Conservation (phyloP, 176 grass and related monocot species). For the Alopecurus myosuroides region DNA sequence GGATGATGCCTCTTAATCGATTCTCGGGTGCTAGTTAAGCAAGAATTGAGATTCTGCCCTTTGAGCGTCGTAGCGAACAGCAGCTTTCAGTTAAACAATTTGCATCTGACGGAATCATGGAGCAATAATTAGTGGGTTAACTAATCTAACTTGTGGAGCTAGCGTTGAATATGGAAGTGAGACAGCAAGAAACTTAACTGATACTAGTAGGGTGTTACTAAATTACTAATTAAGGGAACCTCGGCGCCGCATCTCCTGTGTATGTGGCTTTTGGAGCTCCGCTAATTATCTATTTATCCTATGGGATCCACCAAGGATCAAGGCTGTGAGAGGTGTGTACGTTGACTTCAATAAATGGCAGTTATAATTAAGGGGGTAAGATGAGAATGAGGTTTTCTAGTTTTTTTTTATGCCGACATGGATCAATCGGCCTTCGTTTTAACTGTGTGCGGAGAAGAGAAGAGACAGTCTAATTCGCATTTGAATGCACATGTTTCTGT, state of each 20-base stretch:
- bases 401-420: background rate
- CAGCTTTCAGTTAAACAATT: background rate
- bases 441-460: background rate
- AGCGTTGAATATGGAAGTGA: background rate
- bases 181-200: background rate
- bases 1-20: background rate
- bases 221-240: slow-evolving; percentile 5
- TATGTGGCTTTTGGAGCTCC: background rate
- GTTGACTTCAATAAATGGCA: background rate
- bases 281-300: background rate
- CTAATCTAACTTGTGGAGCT: background rate
- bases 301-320: slow-evolving; percentile 46
- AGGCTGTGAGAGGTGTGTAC: background rate
- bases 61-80: background rate
- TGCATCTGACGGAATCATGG: background rate
- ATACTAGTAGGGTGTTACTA: too few species aligned
- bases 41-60: background rate
- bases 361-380: background rate
- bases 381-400: background rate
- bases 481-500: background rate
- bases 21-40: background rate
- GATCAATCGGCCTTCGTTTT: background rate
- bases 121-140: background rate
- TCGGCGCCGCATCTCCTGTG: slow-evolving; percentile 51
- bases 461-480: background rate